Conservation (phyloP, 2,329 filamentous ascomycete genomes). For the Apiospora koreana region DNA sequence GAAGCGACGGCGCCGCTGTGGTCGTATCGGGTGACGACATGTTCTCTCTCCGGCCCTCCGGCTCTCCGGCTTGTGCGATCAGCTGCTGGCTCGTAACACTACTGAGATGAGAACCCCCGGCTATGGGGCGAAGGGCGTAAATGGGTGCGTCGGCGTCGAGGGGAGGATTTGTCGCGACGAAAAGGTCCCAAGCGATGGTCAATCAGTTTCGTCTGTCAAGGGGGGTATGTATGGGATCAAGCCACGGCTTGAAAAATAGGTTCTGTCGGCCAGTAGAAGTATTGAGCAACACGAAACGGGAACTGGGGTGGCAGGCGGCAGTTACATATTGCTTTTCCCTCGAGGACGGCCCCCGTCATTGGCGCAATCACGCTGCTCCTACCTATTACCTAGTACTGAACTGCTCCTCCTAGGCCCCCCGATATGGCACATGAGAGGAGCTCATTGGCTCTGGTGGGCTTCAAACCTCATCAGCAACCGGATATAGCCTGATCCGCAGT, state of each 20-base stretch:
- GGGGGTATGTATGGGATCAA: background rate
- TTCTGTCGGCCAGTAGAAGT: background rate
- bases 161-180: background rate
- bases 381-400: background rate
- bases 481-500: background rate
- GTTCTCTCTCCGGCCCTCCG: background rate
- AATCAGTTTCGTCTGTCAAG: background rate
- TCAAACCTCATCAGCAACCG: background rate
- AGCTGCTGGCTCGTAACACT: background rate
- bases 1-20: conserved; percentile 3
- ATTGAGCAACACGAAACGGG: background rate
- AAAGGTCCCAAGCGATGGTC: background rate
- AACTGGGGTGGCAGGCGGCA: background rate
- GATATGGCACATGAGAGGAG: background rate
- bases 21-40: conserved; percentile 7
- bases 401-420: background rate
- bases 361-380: background rate
- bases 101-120: no score
- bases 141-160: background rate
- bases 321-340: background rate
- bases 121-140: no score
- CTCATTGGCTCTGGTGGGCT: background rate
- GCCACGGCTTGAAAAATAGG: no score
- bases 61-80: background rate
- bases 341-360: background rate